Conservation (phyloP, 306 rosid species). For the Fragaria iinumae region DNA sequence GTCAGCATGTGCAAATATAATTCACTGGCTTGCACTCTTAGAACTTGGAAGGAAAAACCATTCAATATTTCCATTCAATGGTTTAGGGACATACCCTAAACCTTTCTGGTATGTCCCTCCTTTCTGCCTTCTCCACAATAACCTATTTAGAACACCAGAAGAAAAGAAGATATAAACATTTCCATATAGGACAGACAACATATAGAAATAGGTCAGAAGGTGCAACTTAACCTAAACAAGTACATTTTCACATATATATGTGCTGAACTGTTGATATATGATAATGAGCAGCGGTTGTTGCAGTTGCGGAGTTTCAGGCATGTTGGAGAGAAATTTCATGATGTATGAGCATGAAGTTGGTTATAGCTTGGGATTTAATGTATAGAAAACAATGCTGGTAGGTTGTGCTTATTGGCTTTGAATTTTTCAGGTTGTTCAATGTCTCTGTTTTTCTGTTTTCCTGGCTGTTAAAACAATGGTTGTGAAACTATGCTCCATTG, state of each 20-base stretch:
- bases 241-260: too few relatives aligned
- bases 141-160: constrained; percentile 39
- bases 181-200: background rate
- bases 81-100: too few relatives aligned
- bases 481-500: background rate
- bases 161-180: constrained; percentile 12
- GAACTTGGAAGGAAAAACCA: background rate
- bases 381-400: background rate
- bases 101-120: constrained; percentile 34
- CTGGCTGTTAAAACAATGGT: background rate
- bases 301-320: constrained; percentile 16
- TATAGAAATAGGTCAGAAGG: background rate
- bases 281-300: background rate
- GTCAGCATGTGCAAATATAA: background rate
- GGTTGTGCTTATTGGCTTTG: background rate
- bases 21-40: background rate
- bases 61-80: constrained; percentile 1
- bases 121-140: constrained; percentile 81
- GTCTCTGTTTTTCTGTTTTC: background rate
- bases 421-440: background rate
- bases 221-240: background rate
- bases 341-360: background rate
- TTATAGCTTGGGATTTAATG: background rate
- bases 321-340: background rate
- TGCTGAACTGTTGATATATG: background rate